These are phyloP conservation scores for Magnaporthales sp. DNA, from an alignment of 2,329 filamentous ascomycete species.

Conservation along the genomic window DNA sequence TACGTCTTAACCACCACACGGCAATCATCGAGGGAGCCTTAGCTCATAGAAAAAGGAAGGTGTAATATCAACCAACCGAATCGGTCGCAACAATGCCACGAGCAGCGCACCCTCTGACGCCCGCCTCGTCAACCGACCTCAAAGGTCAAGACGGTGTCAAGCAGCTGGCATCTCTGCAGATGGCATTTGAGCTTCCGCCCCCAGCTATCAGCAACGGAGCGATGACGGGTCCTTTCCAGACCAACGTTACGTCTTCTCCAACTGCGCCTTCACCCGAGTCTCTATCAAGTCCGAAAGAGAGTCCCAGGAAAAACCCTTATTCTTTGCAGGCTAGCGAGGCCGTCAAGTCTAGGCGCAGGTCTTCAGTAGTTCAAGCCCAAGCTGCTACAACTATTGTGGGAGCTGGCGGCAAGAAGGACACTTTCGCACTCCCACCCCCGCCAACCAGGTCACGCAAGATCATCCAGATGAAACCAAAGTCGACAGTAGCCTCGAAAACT, in stretches of 20 bases:
- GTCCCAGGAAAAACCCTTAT: slow-evolving; percentile 3
- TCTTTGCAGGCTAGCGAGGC: slow-evolving; percentile 26
- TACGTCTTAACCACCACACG: neutral
- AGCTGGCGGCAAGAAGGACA: slow-evolving; percentile 42
- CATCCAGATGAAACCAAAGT: slow-evolving; percentile 85
- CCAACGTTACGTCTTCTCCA: neutral
- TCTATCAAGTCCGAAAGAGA: neutral
- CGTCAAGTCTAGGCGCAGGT: slow-evolving; percentile 42
- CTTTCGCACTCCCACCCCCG: slow-evolving; percentile 80
- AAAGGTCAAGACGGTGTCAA: slow-evolving; percentile 56
- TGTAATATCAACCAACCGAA: neutral
- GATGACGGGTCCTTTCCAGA: neutral
- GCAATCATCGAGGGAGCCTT: neutral
- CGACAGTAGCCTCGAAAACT: slow-evolving; percentile 25
- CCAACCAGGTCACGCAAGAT: slow-evolving; percentile 91
- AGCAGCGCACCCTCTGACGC: slow-evolving; percentile 61
- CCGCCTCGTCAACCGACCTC: slow-evolving; percentile 73
- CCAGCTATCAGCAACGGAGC: slow-evolving; percentile 50
- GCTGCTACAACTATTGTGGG: slow-evolving; percentile 43
- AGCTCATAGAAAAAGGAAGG: neutral
- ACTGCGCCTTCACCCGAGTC: slow-evolving; percentile 1
- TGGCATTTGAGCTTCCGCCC: slow-evolving; percentile 67
- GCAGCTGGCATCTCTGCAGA: slow-evolving; percentile 52
- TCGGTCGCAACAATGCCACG: slow-evolving; percentile 47
- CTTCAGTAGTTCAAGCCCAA: slow-evolving; percentile 35